A percentile compares a stretch with the other conserved stretches of the same genome.
Conservation (phyloP, 2,329 filamentous ascomycete genomes). For the Nothophaeocryptopus gaeumannii region DNA sequence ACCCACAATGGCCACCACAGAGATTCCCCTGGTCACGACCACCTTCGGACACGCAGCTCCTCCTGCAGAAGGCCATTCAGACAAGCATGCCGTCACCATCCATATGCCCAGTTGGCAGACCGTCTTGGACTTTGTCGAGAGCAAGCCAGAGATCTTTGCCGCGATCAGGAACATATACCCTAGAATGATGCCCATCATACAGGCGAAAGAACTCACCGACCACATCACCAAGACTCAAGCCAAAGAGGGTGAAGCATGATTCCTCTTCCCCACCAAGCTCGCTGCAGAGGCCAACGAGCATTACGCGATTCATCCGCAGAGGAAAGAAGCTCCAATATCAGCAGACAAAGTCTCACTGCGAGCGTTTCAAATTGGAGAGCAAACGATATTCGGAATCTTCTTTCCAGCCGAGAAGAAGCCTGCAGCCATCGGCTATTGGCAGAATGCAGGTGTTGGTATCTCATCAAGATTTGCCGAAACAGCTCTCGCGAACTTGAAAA, state of each 20-base stretch:
- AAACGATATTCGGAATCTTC: background rate
- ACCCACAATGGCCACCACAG: background rate
- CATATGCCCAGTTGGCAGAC: constrained; percentile 5
- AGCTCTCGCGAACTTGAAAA: background rate
- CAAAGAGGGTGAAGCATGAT: background rate
- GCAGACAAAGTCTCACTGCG: background rate
- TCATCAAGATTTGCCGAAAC: constrained; percentile 1
- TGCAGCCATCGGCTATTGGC: background rate
- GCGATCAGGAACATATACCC: constrained; percentile 3
- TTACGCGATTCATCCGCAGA: background rate
- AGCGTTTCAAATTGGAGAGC: background rate
- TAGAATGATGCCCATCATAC: background rate
- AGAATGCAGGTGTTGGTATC: background rate
- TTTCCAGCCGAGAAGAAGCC: background rate
- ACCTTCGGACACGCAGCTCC: background rate
- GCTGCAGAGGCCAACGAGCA: background rate
- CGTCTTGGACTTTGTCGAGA: constrained; percentile 1
- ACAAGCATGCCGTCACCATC: constrained; percentile 2
- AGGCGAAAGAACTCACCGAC: background rate
- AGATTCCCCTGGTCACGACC: background rate
- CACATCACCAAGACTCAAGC: background rate
- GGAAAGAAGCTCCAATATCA: background rate
- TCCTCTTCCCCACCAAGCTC: background rate
- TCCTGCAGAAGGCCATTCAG: background rate
- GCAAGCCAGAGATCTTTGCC: background rate